phyloP scores from a whole-genome alignment of 2,329 filamentous ascomycete species.

The Triangularia verruculosa region DNA sequence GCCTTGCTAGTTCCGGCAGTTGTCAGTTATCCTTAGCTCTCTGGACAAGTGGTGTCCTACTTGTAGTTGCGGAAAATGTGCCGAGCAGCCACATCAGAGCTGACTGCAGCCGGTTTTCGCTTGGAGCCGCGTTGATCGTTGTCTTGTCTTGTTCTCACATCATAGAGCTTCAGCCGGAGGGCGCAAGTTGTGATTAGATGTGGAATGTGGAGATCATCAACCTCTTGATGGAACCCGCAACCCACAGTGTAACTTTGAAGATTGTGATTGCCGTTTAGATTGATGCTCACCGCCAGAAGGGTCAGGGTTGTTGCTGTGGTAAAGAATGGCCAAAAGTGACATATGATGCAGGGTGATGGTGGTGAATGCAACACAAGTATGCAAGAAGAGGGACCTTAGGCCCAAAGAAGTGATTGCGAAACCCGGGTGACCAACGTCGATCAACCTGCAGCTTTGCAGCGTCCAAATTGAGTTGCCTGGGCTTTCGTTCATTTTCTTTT shows the following conservation, averaged over 20 bases:
- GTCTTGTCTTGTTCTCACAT: not conserved
- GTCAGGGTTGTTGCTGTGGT: slow-evolving; percentile 2
- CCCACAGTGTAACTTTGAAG: not conserved
- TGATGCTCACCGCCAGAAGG: slow-evolving; percentile 16
- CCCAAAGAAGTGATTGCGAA: slow-evolving; percentile 11
- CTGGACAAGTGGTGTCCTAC: not conserved
- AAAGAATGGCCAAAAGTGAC: not conserved
- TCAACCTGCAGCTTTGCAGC: slow-evolving; percentile 21
- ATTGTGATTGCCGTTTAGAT: not conserved
- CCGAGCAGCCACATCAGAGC: not conserved
- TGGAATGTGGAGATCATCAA: too few relatives aligned
- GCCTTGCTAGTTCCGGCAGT: too few relatives aligned
- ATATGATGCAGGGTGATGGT: slow-evolving; percentile 16
- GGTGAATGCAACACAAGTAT: slow-evolving; percentile 23
- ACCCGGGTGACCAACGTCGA: slow-evolving; percentile 22
- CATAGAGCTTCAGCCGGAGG: not conserved
- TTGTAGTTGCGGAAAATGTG: not conserved
- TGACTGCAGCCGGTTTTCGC: not conserved
- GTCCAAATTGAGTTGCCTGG: not conserved
- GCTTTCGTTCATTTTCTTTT: not conserved
- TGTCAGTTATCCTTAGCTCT: not conserved
- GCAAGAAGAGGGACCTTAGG: slow-evolving; percentile 6
- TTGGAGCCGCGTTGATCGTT: not conserved
- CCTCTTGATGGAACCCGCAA: not conserved
- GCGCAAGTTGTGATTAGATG: too few relatives aligned